phyloP scores from a whole-genome alignment of 768 basidiomycete genomes.

The Podaxis carcinomalis region DNA sequence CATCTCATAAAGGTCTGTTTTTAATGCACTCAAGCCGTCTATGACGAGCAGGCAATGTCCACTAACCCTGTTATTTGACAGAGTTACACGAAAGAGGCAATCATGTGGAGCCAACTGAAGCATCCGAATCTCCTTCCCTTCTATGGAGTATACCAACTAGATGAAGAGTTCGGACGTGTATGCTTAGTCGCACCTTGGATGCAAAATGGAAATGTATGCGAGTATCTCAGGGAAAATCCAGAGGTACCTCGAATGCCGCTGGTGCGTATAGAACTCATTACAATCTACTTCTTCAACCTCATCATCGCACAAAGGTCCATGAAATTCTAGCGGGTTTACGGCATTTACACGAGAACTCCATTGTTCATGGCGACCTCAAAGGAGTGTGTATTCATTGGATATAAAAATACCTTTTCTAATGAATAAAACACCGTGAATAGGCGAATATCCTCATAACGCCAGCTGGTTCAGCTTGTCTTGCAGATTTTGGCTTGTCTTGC shows the following conservation, averaged over 20 bases:
- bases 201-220: constrained; percentile 12
- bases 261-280: not conserved
- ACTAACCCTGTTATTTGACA: not conserved
- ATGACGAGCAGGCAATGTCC: not conserved
- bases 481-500: constrained; percentile 30
- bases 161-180: not conserved
- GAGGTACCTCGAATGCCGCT: not conserved
- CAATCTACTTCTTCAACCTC: not conserved
- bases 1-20: constrained; percentile 20
- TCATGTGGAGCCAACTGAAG: constrained; percentile 13
- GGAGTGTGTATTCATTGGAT: constrained; percentile 24
- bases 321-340: constrained; percentile 33
- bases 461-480: constrained; percentile 22
- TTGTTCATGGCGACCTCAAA: constrained; percentile 41
- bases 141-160: constrained; percentile 11
- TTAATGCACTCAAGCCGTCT: not conserved
- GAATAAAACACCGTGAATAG: constrained; percentile 4
- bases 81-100: constrained; percentile 8
- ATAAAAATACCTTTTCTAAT: not conserved
- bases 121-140: constrained; percentile 14
- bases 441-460: constrained; percentile 37
- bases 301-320: constrained; percentile 24
- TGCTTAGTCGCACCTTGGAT: constrained; percentile 15
- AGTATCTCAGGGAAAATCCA: constrained; percentile 4
- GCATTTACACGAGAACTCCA: constrained; percentile 36